Evolutionary conservation across 2,329 filamentous ascomycete species (phyloP).

Genomic region (Calonectria leucothoes): DNA sequence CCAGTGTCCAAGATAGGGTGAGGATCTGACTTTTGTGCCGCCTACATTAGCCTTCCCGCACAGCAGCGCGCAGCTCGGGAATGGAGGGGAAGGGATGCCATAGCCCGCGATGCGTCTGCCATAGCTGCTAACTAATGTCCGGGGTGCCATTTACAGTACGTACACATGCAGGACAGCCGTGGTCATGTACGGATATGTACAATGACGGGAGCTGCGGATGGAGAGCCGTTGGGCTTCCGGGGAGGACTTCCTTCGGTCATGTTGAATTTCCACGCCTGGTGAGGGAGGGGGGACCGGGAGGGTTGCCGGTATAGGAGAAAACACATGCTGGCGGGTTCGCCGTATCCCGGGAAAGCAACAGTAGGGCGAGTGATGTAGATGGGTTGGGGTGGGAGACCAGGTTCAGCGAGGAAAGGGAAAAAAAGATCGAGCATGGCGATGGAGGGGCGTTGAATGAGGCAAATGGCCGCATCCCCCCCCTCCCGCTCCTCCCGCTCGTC

Average conservation of each 20-base stretch:
- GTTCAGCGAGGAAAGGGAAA: not conserved
- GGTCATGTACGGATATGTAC: slow-evolving; percentile 41
- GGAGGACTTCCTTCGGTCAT: not conserved
- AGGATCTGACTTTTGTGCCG: slow-evolving; percentile 38
- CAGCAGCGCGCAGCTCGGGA: slow-evolving; percentile 40
- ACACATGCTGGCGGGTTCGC: slow-evolving; percentile 27
- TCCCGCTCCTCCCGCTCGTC: slow-evolving; percentile 21
- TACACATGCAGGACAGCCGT: slow-evolving; percentile 35
- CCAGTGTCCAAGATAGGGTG: slow-evolving; percentile 23
- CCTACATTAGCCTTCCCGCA: slow-evolving; percentile 49
- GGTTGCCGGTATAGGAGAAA: slow-evolving; percentile 11
- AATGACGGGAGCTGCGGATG: slow-evolving; percentile 29
- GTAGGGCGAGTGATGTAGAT: slow-evolving; percentile 3
- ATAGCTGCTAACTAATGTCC: slow-evolving; percentile 38
- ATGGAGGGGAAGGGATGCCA: slow-evolving; percentile 31
- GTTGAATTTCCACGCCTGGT: not conserved
- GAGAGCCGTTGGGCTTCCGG: slow-evolving; percentile 21
- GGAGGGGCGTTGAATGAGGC: slow-evolving; percentile 27
- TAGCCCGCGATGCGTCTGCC: slow-evolving; percentile 38
- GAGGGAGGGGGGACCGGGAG: slow-evolving; percentile 10
- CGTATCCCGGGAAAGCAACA: slow-evolving; percentile 9
- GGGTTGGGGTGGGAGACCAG: not conserved
- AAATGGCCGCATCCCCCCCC: slow-evolving; percentile 28
- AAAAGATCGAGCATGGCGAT: slow-evolving; percentile 3
- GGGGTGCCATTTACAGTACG: slow-evolving; percentile 36